These are phyloP conservation scores for Neoboletus subvelutipes DNA, from an alignment of 768 basidiomycete species.

Conservation along the genomic window DNA sequence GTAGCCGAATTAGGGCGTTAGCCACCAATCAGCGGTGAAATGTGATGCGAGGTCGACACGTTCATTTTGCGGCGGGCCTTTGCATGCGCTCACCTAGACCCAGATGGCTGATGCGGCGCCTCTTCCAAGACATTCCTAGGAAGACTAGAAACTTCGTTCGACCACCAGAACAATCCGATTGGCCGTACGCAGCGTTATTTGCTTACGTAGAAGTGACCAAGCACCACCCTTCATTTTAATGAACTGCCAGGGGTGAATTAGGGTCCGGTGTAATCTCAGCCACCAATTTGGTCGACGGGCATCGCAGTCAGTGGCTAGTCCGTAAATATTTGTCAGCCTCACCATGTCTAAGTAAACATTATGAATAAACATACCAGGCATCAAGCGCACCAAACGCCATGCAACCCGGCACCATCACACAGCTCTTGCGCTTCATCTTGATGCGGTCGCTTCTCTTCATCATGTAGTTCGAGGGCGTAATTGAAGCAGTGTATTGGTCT, in stretches of 20 bases:
- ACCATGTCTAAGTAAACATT: conserved; percentile 2
- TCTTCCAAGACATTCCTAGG: conserved; percentile 9
- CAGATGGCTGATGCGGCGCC: conserved; percentile 4
- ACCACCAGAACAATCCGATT: conserved; percentile 8
- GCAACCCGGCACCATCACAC: conserved; percentile 11
- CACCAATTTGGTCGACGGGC: conserved; percentile 16
- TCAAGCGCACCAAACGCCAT: conserved; percentile 18
- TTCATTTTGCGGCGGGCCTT: conserved; percentile 14
- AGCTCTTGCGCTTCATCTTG: conserved; percentile 11
- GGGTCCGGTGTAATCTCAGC: conserved; percentile 21
- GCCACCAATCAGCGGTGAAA: conserved; percentile 11
- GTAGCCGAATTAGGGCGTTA: conserved; percentile 18
- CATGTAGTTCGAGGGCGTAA: conserved; percentile 1
- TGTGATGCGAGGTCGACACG: conserved; percentile 18
- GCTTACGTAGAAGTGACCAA: conserved; percentile 11
- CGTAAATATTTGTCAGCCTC: conserved; percentile 25
- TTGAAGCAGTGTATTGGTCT: conserved; percentile 12
- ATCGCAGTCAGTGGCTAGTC: conserved; percentile 14
- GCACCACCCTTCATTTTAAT: conserved; percentile 22
- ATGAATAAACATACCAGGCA: conserved; percentile 15
- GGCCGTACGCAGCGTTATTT: conserved; percentile 10
- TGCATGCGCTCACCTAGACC: conserved; percentile 15
- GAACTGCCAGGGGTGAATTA: conserved; percentile 18
- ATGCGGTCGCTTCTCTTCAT: conserved; percentile 7
- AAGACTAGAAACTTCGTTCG: conserved; percentile 11